These are phyloP conservation scores for Podaxis pistillaris DNA, from an alignment of 768 basidiomycete species.

Conservation along the genomic window DNA sequence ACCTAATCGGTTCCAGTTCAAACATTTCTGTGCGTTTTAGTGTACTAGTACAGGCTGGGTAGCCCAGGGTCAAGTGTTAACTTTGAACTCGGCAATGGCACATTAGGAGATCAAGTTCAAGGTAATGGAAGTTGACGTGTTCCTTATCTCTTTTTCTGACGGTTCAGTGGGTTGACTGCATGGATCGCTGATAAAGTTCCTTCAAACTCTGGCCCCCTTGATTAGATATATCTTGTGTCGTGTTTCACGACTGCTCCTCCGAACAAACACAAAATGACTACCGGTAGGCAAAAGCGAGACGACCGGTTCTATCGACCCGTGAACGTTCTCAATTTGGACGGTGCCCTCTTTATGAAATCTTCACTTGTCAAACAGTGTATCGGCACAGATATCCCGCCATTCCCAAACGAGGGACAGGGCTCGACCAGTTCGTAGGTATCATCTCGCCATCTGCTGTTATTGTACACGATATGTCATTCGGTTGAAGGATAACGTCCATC, in stretches of 20 bases:
- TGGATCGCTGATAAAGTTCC: neutral
- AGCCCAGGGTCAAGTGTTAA: no score
- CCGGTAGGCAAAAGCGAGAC: no score
- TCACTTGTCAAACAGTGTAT: no score
- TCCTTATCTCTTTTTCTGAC: neutral
- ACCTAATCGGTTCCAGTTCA: no score
- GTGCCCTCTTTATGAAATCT: no score
- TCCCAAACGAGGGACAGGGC: neutral
- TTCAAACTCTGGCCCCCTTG: neutral
- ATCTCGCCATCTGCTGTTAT: neutral
- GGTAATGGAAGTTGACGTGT: neutral
- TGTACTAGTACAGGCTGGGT: no score
- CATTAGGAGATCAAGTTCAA: neutral
- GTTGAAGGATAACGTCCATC: constrained; percentile 11
- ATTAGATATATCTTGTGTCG: neutral
- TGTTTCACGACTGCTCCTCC: neutral
- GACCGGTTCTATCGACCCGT: no score
- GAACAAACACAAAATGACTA: no score
- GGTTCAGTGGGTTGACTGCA: neutral
- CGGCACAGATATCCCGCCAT: no score
- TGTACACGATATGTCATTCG: neutral
- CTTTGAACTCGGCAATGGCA: no score
- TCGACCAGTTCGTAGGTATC: neutral
- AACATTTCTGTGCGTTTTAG: no score
- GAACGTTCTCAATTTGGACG: no score